Conservation (phyloP, 371 early-diverging fungal genomes). For the Circinella minor region DNA sequence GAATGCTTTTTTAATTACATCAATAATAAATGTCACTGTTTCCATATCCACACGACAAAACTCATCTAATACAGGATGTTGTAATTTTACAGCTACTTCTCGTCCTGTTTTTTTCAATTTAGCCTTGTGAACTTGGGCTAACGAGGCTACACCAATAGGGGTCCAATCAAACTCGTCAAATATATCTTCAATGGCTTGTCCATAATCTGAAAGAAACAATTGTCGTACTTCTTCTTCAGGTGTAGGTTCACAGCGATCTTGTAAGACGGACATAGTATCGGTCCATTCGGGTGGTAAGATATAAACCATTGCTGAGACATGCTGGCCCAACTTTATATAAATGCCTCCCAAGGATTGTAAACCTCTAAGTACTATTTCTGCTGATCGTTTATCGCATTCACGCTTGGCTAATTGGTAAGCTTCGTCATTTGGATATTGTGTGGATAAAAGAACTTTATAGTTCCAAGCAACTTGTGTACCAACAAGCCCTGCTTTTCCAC, state of each 20-base stretch:
- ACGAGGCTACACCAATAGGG: constrained; percentile 85
- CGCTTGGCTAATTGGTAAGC: constrained; percentile 43
- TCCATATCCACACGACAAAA: constrained; percentile 84
- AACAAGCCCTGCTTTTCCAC: constrained; percentile 47
- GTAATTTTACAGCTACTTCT: constrained; percentile 91
- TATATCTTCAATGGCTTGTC: constrained; percentile 61
- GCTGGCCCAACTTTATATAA: constrained; percentile 93
- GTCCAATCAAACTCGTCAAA: constrained; percentile 73
- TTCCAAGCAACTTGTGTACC: constrained; percentile 61
- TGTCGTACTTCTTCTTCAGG: constrained; percentile 56
- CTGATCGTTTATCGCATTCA: constrained; percentile 54
- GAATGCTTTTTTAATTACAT: constrained; percentile 71
- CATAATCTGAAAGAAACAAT: constrained; percentile 76
- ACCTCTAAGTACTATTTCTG: constrained; percentile 62
- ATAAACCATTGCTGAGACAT: constrained; percentile 84
- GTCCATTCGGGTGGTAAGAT: constrained; percentile 92
- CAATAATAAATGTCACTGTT: constrained; percentile 68
- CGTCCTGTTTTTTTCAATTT: constrained; percentile 49
- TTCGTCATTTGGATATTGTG: constrained; percentile 40
- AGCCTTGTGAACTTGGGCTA: constrained; percentile 88
- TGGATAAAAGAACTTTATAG: constrained; percentile 65
- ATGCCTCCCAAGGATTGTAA: constrained; percentile 80
- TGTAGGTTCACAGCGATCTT: constrained; percentile 85
- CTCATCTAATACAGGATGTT: constrained; percentile 83
- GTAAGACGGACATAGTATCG: constrained; percentile 80